Evolutionary conservation across 805 yeast genomes (phyloP), one percentile per base, ranked within the genome.

Genomic region (Cephaloascus fragrans): DNA sequence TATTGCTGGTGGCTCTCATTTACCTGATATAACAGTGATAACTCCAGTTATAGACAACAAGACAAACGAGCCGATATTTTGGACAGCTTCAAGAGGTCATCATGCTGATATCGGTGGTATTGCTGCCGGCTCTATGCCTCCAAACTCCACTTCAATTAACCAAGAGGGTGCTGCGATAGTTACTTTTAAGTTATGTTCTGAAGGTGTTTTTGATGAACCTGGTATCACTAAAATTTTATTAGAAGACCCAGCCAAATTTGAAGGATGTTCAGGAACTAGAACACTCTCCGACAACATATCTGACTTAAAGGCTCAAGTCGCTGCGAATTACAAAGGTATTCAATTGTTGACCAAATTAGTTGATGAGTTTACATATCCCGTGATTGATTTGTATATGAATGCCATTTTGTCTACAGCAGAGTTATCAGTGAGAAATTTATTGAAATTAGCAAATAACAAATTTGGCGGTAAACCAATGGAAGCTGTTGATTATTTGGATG

Each of bases 91-190:
- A 0, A 70, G 97, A 46, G 97, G 96, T 2, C 97, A 89, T 60
- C 97, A 90, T 61, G 89, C 96, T 4, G 97, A 89, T 58, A 89
- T 90, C 52, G 97, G 97, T 15, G 94, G 95, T 12, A 75, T 82
- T 41, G 61, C 86, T 28, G 95, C 97, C 1, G 97, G 97, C 1
- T 83, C 95, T 0, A 87, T 89, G 88, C 96, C 97, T 14, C 95
- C 96, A 8, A 79, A 83, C 52, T 86, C 96, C 2, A 85, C 80
- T 50, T 78, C 79, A 42, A 61, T 90, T 32, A 82, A 77, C 68
- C 89, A 89, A 53, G 97, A 89, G 60, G 97, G 97, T 35, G 96
- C 96, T 2, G 76, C 85, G 3, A 87, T 90, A 28, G 73, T 76
- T 50, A 80, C 93, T 1, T 89, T 82, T 53, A 68, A 83, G 43